A percentile compares a stretch with the other conserved stretches of the same genome.
These are phyloP conservation scores for Cercospora sp. DNA, from an alignment of 2,329 filamentous ascomycete genomes.

Conservation along the genomic window DNA sequence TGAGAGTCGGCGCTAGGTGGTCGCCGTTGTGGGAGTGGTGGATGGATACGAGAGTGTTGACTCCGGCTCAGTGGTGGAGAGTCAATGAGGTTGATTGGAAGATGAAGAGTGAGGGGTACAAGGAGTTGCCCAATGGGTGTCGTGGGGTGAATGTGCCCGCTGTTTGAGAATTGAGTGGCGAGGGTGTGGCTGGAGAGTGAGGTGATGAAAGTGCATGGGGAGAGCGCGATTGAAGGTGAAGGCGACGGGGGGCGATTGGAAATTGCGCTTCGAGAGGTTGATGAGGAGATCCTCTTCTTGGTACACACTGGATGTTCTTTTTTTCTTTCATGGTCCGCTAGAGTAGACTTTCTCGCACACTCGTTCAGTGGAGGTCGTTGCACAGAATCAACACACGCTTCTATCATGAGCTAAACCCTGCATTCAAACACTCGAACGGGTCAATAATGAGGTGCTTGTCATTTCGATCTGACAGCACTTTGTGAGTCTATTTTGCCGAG, in stretches of 20 bases:
- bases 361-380: neutral
- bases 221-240: too few species aligned
- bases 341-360: neutral
- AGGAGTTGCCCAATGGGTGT: neutral
- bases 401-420: neutral
- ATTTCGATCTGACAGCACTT: neutral
- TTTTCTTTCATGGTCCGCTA: neutral
- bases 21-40: neutral
- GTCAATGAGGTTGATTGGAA: neutral
- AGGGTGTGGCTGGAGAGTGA: neutral
- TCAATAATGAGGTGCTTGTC: neutral
- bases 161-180: neutral
- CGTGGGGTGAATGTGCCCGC: neutral
- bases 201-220: neutral
- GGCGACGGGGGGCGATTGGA: too few species aligned
- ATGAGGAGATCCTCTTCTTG: neutral
- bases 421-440: neutral
- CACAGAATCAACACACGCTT: neutral
- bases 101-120: neutral
- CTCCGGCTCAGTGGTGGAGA: neutral
- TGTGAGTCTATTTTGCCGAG: neutral
- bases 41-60: neutral
- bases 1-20: neutral
- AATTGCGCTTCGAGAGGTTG: neutral
- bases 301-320: neutral